Evolutionary conservation across 2,329 filamentous ascomycete genomes (phyloP).

Genomic region (Grosmannia huntii): DNA sequence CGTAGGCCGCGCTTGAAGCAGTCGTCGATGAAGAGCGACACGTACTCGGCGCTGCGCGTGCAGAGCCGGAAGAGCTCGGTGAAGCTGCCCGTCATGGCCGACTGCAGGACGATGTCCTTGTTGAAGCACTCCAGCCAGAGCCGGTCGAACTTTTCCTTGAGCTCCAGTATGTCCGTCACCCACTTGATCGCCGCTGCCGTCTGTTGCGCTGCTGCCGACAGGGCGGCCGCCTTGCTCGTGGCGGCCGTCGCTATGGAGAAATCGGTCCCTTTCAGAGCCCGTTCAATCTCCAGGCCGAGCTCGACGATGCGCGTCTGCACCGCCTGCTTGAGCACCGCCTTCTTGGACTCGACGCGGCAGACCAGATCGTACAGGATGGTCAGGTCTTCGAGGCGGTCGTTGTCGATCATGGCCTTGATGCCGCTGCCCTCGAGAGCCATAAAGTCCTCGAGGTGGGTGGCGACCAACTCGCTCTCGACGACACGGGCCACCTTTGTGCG

Average conservation of each 20-base stretch:
- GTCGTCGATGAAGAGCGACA: slow-evolving; percentile 94
- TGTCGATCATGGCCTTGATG: slow-evolving; percentile 80
- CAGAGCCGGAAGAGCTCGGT: slow-evolving; percentile 92
- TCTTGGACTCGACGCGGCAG: slow-evolving; percentile 61
- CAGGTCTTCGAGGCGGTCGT: slow-evolving; percentile 68
- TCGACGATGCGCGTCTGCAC: slow-evolving; percentile 66
- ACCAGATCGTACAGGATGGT: slow-evolving; percentile 72
- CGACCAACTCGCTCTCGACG: slow-evolving; percentile 70
- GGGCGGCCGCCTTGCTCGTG: slow-evolving; percentile 28
- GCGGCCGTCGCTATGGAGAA: slow-evolving; percentile 24
- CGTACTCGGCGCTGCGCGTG: slow-evolving; percentile 71
- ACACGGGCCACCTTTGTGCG: slow-evolving; percentile 61
- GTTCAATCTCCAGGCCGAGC: slow-evolving; percentile 74
- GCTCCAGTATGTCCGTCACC: slow-evolving; percentile 76
- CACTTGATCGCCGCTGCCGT: slow-evolving; percentile 83
- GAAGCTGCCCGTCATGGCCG: slow-evolving; percentile 75
- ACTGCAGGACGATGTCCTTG: slow-evolving; percentile 65
- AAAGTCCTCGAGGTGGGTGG: slow-evolving; percentile 65
- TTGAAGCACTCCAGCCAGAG: slow-evolving; percentile 64
- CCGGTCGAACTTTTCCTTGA: slow-evolving; percentile 83
- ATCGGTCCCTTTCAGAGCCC: slow-evolving; percentile 42
- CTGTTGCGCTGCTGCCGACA: slow-evolving; percentile 56
- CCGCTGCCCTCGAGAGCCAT: slow-evolving; percentile 76
- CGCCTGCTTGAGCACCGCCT: slow-evolving; percentile 54
- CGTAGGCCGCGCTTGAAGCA: slow-evolving; percentile 89